Percentiles rank a stretch among this genome's conserved stretches.
These are phyloP conservation scores for Diaporthe citriasiana DNA, from an alignment of 2,329 filamentous ascomycete genomes.

Conservation along the genomic window DNA sequence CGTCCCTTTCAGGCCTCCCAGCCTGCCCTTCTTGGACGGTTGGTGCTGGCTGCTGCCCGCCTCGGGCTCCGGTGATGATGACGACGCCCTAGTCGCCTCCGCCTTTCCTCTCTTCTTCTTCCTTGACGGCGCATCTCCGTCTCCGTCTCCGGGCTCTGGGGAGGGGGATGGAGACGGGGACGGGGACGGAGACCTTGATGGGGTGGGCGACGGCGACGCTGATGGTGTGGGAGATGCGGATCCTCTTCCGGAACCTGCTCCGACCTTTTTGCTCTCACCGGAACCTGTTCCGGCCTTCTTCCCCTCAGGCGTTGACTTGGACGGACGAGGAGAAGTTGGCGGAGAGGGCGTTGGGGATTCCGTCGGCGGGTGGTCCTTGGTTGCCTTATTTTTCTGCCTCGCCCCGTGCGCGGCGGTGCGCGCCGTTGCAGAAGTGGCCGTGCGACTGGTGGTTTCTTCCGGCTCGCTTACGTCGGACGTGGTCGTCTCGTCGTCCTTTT, in stretches of 20 bases:
- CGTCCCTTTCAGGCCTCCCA: constrained; percentile 50
- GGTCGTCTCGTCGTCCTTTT: constrained; percentile 28
- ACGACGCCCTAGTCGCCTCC: background rate
- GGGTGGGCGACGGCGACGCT: constrained; percentile 52
- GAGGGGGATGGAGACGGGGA: constrained; percentile 35
- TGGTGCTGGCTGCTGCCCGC: background rate
- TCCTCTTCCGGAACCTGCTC: background rate
- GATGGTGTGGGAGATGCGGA: background rate
- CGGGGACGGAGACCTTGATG: constrained; percentile 27
- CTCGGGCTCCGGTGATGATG: constrained; percentile 18
- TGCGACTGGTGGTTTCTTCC: constrained; percentile 34
- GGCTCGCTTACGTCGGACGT: constrained; percentile 34
- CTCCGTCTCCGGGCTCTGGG: constrained; percentile 5
- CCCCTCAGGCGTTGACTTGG: background rate
- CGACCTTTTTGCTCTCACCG: background rate
- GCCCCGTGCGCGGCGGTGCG: background rate
- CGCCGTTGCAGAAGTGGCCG: constrained; percentile 32
- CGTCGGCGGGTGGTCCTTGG: background rate
- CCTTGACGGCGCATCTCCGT: background rate
- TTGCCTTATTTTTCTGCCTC: background rate
- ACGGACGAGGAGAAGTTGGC: background rate
- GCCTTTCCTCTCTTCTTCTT: constrained; percentile 31
- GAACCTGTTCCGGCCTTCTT: background rate
- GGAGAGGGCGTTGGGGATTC: constrained; percentile 27
- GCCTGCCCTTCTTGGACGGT: constrained; percentile 38